A percentile compares a stretch with the other conserved stretches of the same genome.
Conservation (phyloP, 1,284 basidiomycete genomes). For the Irpex sp. region DNA sequence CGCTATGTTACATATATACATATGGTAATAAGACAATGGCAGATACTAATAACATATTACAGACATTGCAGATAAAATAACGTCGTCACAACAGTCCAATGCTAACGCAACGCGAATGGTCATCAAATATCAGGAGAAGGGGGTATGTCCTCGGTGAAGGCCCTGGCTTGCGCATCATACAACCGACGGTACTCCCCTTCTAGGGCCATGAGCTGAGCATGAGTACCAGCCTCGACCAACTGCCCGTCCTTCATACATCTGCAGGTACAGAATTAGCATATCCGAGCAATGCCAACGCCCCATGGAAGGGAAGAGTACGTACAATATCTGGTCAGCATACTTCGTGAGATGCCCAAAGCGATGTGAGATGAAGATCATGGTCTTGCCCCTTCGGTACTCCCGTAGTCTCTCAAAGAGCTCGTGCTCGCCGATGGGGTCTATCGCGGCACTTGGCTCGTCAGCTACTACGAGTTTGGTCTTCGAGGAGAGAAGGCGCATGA, state of each 20-base stretch:
- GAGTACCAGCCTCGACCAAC: constrained; percentile 57
- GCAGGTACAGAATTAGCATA: neutral
- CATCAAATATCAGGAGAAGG: neutral
- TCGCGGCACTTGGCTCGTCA: constrained; percentile 12
- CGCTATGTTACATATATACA: neutral
- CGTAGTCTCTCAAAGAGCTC: constrained; percentile 61
- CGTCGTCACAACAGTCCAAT: neutral
- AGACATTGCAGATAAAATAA: neutral
- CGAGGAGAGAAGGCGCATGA: constrained; percentile 11
- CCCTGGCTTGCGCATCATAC: constrained; percentile 61
- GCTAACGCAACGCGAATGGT: neutral
- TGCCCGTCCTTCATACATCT: constrained; percentile 61
- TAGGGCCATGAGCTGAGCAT: constrained; percentile 45
- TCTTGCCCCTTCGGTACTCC: constrained; percentile 56
- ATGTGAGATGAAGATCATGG: constrained; percentile 74
- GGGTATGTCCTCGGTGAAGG: constrained; percentile 33
- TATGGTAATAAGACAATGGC: neutral
- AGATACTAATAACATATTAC: neutral
- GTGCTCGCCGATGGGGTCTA: constrained; percentile 9
- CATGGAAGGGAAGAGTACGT: constrained; percentile 16
- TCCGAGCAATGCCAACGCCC: neutral
- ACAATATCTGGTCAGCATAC: constrained; percentile 66
- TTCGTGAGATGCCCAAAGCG: constrained; percentile 65
- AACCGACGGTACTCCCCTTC: constrained; percentile 59
- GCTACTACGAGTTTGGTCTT: constrained; percentile 5